Evolutionary conservation across 495 filamentous ascomycete genomes (phyloP).

Genomic region (Ascobolus immersus): DNA sequence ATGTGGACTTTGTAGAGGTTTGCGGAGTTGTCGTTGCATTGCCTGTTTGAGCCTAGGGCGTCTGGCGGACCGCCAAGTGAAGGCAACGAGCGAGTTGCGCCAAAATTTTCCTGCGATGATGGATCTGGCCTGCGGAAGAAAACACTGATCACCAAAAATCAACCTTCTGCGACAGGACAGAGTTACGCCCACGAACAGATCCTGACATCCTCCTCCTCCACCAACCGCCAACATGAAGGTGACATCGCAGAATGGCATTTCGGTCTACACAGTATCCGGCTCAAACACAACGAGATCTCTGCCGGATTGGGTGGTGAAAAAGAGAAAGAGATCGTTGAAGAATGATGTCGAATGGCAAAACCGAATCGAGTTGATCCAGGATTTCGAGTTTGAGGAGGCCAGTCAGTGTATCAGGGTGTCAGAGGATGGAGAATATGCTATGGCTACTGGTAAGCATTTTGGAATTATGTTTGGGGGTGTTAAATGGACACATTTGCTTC

Average conservation of each 20-base stretch:
- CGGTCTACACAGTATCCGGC: constrained; percentile 89
- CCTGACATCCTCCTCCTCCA: no score
- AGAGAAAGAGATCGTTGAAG: constrained; percentile 79
- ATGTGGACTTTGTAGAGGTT: no score
- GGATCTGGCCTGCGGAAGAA: no score
- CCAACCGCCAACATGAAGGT: constrained; percentile 41
- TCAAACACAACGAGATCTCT: constrained; percentile 71
- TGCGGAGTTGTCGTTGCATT: no score
- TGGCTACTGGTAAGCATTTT: constrained; percentile 53
- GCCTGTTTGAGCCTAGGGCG: no score
- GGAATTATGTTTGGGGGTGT: neutral
- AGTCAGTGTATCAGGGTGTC: constrained; percentile 72
- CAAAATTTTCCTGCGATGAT: no score
- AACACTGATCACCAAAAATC: no score
- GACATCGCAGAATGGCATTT: constrained; percentile 62
- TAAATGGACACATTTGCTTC: neutral
- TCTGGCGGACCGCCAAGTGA: no score
- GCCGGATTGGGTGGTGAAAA: constrained; percentile 82
- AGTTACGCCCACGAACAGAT: neutral
- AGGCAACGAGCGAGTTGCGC: no score
- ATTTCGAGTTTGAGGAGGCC: constrained; percentile 98
- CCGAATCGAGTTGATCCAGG: constrained; percentile 82
- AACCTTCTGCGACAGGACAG: constrained; percentile 1
- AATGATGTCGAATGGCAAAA: constrained; percentile 79
- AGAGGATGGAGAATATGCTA: constrained; percentile 94